Evolutionary conservation across 108 stramenopile genomes (phyloP).

Genomic region (Conticribra weissflogii): DNA sequence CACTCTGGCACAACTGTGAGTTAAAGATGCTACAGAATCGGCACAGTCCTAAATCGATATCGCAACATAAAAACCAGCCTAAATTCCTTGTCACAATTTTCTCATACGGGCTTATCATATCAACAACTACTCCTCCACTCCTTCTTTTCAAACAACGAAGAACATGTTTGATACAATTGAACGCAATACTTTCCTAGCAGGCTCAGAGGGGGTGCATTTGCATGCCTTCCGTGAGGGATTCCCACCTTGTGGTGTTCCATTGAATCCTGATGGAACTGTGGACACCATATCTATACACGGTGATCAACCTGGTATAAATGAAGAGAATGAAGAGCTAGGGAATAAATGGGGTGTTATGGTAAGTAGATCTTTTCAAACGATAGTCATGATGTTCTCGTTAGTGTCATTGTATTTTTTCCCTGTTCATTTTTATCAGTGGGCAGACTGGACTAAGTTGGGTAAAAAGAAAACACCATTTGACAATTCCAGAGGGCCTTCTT

Average conservation of each 20-base stretch:
- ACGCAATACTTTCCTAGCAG: conserved; percentile 1
- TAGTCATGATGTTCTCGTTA: too few relatives aligned
- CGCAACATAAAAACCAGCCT: too few relatives aligned
- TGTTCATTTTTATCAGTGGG: conserved; percentile 5
- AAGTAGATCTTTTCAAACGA: neutral
- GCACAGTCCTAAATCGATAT: too few relatives aligned
- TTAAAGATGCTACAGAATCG: too few relatives aligned
- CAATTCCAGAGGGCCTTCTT: neutral
- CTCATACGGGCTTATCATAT: too few relatives aligned
- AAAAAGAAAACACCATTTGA: neutral
- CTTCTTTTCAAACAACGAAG: neutral
- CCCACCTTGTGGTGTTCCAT: conserved; percentile 33
- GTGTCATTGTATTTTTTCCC: too few relatives aligned
- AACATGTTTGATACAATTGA: conserved; percentile 19
- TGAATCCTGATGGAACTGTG: conserved; percentile 10
- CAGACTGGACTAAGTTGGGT: neutral
- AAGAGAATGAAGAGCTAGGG: conserved; percentile 4
- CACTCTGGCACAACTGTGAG: conserved; percentile 27
- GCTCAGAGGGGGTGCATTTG: conserved; percentile 6
- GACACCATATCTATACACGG: conserved; percentile 7
- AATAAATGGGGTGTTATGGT: conserved; percentile 19
- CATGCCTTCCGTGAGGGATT: conserved; percentile 20
- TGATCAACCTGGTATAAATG: conserved; percentile 1
- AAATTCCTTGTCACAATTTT: too few relatives aligned
- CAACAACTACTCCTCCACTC: neutral